phyloP scores from a whole-genome alignment of 352 stramenopile genomes.

The Pythium dissimile region DNA sequence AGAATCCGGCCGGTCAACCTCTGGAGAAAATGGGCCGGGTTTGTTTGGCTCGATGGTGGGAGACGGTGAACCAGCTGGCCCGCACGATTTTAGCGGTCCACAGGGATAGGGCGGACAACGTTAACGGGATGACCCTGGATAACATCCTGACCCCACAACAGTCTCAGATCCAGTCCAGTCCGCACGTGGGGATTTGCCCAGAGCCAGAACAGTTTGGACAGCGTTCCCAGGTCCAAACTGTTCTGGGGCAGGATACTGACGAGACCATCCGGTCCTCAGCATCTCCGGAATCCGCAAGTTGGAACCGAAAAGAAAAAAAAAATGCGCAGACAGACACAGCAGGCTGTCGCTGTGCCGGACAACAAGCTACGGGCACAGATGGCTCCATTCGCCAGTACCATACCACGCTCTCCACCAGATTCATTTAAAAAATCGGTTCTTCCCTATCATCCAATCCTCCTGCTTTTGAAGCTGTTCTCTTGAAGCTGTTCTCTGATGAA shows the following conservation, averaged over 20 bases:
- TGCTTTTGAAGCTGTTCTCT: background rate
- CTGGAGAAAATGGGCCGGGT: constrained; percentile 11
- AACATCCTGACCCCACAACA: constrained; percentile 7
- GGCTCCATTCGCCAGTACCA: constrained; percentile 15
- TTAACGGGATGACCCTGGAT: background rate
- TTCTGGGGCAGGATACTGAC: background rate
- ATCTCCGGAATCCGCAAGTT: constrained; percentile 4
- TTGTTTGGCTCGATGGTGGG: background rate
- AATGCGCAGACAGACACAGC: background rate
- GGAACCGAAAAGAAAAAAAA: background rate
- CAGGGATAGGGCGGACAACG: constrained; percentile 15
- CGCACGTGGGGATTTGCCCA: background rate
- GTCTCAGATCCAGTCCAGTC: background rate
- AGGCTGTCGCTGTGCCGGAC: background rate
- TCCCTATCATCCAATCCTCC: no score
- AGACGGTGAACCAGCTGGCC: constrained; percentile 17
- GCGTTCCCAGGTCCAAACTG: no score
- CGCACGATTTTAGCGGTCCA: constrained; percentile 4
- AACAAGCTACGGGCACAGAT: constrained; percentile 4
- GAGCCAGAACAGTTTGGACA: constrained; percentile 14
- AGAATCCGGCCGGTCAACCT: constrained; percentile 14
- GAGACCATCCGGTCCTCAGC: constrained; percentile 12
- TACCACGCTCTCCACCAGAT: background rate
- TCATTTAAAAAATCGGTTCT: no score
- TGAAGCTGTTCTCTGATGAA: constrained; percentile 1